Percentiles rank a stretch among this genome's conserved stretches.
phyloP scores from a whole-genome alignment of 345 rosid genomes.

The Raphanus raphanistrum region DNA sequence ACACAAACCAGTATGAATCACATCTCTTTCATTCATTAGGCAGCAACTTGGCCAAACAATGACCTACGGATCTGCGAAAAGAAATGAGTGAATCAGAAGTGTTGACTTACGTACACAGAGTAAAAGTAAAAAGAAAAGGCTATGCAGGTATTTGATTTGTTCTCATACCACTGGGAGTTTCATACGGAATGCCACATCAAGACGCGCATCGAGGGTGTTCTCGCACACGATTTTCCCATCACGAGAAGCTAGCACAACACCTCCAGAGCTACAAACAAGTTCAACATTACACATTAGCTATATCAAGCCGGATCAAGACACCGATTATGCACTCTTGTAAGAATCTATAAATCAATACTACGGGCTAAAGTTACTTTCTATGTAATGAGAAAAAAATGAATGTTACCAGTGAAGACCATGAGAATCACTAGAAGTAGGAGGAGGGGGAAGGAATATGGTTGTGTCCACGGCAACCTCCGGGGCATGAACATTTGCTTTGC shows the following conservation, averaged over 20 bases:
- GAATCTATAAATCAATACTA: neutral
- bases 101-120: neutral
- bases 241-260: constrained; percentile 92
- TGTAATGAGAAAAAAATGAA: constrained; percentile 5
- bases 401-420: constrained; percentile 82
- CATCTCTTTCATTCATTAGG: constrained; percentile 42
- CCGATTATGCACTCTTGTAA: neutral
- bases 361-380: neutral
- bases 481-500: constrained; percentile 61
- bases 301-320: too few relatives aligned
- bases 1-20: constrained; percentile 29
- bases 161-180: constrained; percentile 84
- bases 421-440: constrained; percentile 65
- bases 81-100: constrained; percentile 10
- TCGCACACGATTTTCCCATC: constrained; percentile 98
- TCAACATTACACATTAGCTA: neutral
- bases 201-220: constrained; percentile 93
- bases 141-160: neutral
- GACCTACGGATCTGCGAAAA: constrained; percentile 76
- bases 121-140: neutral
- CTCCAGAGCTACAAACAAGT: constrained; percentile 68
- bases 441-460: constrained; percentile 77
- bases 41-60: constrained; percentile 63
- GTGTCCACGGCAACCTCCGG: constrained; percentile 84
- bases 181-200: constrained; percentile 87